Evolutionary conservation across 139 green algal species (phyloP), one percentile per base, ranked within the genome.

Genomic region (Auxenochlorella pyrenoidosa): DNA sequence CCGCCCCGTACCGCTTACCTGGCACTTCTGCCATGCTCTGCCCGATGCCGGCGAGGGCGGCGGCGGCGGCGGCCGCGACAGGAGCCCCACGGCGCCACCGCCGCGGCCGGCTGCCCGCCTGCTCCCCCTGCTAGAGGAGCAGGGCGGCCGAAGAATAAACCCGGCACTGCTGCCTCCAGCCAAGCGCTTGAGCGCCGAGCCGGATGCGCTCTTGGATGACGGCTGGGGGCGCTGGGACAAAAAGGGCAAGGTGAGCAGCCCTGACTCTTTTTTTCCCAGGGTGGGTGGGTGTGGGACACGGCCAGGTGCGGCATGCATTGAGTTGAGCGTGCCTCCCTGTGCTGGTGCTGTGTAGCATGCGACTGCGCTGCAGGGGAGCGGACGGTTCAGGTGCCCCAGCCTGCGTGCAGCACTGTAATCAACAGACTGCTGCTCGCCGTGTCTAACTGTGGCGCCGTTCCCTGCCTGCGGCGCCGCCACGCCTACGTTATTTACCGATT

Each of bases 1-100:
- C 90, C 90, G 97, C 5, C 97, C 97, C 0, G 96, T 99, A n/a
- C 97, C 97, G 13, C 92, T 99, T 66, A 93, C 88, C 44, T 99
- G 97, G 97, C 92, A 96, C 84, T 99, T 96, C 79, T 94, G 91
- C 79, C 90, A 95, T 87, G 84, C 70, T 36, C 84, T 60, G 24
- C 58, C 73, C 68, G 28, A 13, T 34, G 68, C 43, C 3, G 30
- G 34, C 16, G 68, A 75, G 0, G 68, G 34, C 68, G 38, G 68
- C 68, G 34, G 68, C 68, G n/a, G 47, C 60, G 58, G 71, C 59
- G 38, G 83, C 58, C 73, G 44, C 43, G 78, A 60, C 38, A 78
- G 79, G 34, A 71, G 65, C 32, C 30, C 68, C 0, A 21, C 68
- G 3, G 68, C 22, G 5, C 12, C 41, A 32, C 59, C 28, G 34